These are phyloP conservation scores for Trichoderma aggressivum DNA, from an alignment of 2,329 filamentous ascomycete genomes.

Conservation along the genomic window DNA sequence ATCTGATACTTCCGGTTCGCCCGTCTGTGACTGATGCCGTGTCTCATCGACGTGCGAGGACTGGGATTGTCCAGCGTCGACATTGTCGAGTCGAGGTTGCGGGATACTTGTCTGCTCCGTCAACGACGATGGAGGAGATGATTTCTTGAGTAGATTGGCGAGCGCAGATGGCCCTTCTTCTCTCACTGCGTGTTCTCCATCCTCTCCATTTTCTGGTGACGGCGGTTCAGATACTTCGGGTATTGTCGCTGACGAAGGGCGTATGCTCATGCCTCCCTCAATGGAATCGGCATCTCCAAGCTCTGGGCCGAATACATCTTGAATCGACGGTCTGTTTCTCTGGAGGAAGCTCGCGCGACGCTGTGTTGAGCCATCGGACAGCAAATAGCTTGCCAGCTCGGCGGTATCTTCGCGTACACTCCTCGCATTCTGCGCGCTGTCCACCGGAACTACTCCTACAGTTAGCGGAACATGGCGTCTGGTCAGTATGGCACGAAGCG, in stretches of 20 bases:
- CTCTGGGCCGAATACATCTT: constrained; percentile 29
- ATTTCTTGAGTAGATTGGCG: constrained; percentile 48
- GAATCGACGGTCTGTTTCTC: constrained; percentile 30
- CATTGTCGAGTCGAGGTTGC: neutral
- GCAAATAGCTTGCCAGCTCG: constrained; percentile 77
- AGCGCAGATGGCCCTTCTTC: constrained; percentile 41
- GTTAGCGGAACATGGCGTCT: constrained; percentile 12
- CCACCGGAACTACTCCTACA: constrained; percentile 47
- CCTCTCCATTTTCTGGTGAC: constrained; percentile 26
- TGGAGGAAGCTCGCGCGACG: constrained; percentile 47
- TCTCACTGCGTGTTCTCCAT: constrained; percentile 19
- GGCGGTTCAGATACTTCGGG: constrained; percentile 56
- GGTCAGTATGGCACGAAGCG: constrained; percentile 23
- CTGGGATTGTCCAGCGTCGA: neutral
- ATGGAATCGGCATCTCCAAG: constrained; percentile 23
- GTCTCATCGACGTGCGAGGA: constrained; percentile 12
- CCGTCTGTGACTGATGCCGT: constrained; percentile 16
- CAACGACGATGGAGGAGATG: constrained; percentile 44
- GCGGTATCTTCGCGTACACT: constrained; percentile 83
- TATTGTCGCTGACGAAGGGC: constrained; percentile 47
- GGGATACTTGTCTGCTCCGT: constrained; percentile 20
- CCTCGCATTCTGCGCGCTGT: constrained; percentile 70
- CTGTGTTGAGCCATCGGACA: constrained; percentile 58
- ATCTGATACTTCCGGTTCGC: constrained; percentile 35
- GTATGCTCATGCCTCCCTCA: constrained; percentile 26